phyloP scores from a whole-genome alignment of 2,329 filamentous ascomycete species.

The Aspergillus calidoustus region DNA sequence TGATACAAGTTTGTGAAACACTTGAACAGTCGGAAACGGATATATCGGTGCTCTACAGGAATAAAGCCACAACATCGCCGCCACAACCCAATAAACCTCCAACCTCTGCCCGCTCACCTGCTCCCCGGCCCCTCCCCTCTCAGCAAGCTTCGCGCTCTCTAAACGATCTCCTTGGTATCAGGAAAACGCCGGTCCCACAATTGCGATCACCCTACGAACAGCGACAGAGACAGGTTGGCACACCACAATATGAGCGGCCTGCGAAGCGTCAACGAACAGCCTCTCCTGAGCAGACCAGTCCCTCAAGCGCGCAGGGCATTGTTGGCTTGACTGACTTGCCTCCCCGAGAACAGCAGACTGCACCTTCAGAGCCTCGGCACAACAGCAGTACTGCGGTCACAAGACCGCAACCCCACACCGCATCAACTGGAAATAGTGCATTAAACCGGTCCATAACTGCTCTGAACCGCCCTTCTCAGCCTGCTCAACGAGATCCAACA shows the following conservation, averaged over 20 bases:
- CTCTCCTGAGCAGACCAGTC: constrained; percentile 18
- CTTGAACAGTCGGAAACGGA: constrained; percentile 78
- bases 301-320: constrained; percentile 18
- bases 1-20: constrained; percentile 80
- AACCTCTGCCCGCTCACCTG: constrained; percentile 49
- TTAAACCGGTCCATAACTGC: too few species aligned
- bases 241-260: constrained; percentile 29
- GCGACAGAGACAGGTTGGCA: constrained; percentile 20
- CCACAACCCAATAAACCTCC: constrained; percentile 37
- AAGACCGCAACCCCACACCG: background rate
- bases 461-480: too few species aligned
- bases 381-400: background rate
- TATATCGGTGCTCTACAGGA: constrained; percentile 72
- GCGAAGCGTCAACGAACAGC: constrained; percentile 39
- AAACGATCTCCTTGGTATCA: constrained; percentile 68
- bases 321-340: constrained; percentile 30
- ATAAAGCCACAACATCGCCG: constrained; percentile 49
- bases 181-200: constrained; percentile 66
- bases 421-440: background rate
- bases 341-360: background rate
- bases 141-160: constrained; percentile 59
- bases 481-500: too few species aligned
- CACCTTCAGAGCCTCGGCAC: background rate
- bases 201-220: constrained; percentile 70
- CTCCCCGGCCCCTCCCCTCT: constrained; percentile 32